These are phyloP conservation scores for Neonectria neomacrospora DNA, from an alignment of 2,329 filamentous ascomycete genomes.

Conservation along the genomic window DNA sequence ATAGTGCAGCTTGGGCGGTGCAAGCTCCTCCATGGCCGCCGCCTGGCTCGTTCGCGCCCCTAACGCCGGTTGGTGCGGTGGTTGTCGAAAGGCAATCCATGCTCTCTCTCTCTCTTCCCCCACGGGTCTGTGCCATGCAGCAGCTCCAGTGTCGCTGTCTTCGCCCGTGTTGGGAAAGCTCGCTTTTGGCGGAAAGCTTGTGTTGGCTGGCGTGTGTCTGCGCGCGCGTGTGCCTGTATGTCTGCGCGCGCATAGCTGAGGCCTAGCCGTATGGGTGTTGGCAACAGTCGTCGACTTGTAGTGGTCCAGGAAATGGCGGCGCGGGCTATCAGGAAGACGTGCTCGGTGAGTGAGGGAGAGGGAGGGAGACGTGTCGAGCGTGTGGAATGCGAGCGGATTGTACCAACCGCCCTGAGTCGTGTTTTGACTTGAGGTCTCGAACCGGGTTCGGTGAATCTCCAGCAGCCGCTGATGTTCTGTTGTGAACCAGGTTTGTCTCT, in stretches of 20 bases:
- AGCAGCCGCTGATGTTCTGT: neutral
- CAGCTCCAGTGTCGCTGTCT: conserved; percentile 25
- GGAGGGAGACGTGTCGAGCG: neutral
- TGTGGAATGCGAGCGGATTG: neutral
- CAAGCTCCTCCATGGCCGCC: conserved; percentile 2
- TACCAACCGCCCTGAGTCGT: neutral
- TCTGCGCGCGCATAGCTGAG: conserved; percentile 3
- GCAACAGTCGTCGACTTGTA: neutral
- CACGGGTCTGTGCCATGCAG: conserved; percentile 27
- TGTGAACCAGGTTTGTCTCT: conserved; percentile 16
- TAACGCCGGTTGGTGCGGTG: conserved; percentile 23
- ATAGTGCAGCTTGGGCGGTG: neutral
- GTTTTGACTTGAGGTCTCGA: neutral
- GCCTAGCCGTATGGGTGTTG: neutral
- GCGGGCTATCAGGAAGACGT: neutral
- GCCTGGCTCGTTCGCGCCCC: conserved; percentile 21
- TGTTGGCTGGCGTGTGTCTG: conserved; percentile 1
- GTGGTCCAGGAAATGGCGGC: neutral
- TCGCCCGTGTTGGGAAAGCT: conserved; percentile 12
- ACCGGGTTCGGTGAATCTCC: neutral
- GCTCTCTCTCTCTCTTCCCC: conserved; percentile 13
- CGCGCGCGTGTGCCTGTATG: conserved; percentile 3
- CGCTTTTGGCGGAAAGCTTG: conserved; percentile 11
- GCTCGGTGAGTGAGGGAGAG: neutral
- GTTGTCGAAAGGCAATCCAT: conserved; percentile 24